Conservation (phyloP, 805 yeast genomes). For the Ogataea glucozyma region DNA sequence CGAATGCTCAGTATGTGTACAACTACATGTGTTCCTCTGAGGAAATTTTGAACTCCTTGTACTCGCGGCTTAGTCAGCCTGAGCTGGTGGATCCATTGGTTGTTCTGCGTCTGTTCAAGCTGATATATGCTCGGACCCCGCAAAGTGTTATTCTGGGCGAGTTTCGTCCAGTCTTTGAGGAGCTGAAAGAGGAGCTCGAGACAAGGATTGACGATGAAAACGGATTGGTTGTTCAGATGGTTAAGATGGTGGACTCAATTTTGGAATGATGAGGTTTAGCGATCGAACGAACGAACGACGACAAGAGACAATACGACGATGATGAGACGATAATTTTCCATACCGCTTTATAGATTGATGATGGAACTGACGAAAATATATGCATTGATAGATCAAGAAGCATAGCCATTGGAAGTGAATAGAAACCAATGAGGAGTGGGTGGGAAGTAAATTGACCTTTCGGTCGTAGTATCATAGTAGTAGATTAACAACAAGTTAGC, state of each 20-base stretch:
- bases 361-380: too few species aligned
- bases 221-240: neutral
- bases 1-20: conserved; percentile 15
- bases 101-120: conserved; percentile 14
- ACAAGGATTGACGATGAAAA: neutral
- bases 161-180: conserved; percentile 18
- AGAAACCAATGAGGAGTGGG: too few species aligned
- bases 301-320: neutral
- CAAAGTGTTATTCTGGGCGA: conserved; percentile 16
- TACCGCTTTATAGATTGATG: conserved; percentile 11
- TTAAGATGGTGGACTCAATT: conserved; percentile 6
- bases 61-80: conserved; percentile 16
- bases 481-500: too few species aligned
- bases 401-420: too few species aligned
- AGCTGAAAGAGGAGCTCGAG: conserved; percentile 12
- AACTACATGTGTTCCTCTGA: conserved; percentile 22
- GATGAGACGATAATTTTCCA: neutral
- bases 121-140: conserved; percentile 16
- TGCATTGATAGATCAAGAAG: neutral
- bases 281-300: too few species aligned
- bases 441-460: too few species aligned
- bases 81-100: conserved; percentile 15
- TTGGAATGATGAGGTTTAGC: too few species aligned
- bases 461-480: too few species aligned
- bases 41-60: conserved; percentile 18